A percentile compares a stretch with the other conserved stretches of the same genome.
Conservation (phyloP, 1,139 yeast genomes). For the Taiozyma sp. region DNA sequence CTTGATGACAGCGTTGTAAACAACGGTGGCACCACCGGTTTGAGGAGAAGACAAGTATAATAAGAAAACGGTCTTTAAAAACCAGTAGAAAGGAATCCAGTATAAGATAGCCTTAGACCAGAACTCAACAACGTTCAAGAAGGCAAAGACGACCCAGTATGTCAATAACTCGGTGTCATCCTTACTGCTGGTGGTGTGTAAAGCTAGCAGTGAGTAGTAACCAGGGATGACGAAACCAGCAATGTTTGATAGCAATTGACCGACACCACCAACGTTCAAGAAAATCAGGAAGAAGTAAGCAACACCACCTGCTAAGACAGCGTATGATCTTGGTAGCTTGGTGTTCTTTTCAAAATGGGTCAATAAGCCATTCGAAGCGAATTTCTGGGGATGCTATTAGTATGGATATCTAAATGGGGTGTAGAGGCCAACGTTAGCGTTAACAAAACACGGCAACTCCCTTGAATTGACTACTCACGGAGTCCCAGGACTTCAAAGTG, state of each 20-base stretch:
- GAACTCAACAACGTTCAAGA: constrained; percentile 85
- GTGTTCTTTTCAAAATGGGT: constrained; percentile 57
- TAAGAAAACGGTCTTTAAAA: constrained; percentile 84
- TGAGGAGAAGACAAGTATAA: constrained; percentile 85
- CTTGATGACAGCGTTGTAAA: constrained; percentile 59
- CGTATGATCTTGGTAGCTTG: constrained; percentile 83
- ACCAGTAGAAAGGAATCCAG: constrained; percentile 96
- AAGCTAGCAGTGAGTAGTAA: constrained; percentile 79
- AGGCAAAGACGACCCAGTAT: constrained; percentile 96
- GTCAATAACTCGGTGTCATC: constrained; percentile 88
- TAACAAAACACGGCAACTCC: too few relatives aligned
- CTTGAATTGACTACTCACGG: constrained; percentile 11
- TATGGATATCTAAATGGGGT: not conserved
- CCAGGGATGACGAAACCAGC: constrained; percentile 92
- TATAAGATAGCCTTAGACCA: constrained; percentile 91
- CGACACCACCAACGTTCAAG: constrained; percentile 88
- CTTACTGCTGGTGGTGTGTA: constrained; percentile 57
- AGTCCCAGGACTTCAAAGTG: constrained; percentile 20
- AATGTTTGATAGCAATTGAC: constrained; percentile 86
- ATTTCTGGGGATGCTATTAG: constrained; percentile 26
- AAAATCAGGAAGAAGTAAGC: constrained; percentile 73
- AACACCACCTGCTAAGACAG: constrained; percentile 58
- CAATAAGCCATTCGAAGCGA: constrained; percentile 37
- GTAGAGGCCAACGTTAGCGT: too few relatives aligned
- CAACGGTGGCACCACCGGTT: constrained; percentile 74